phyloP scores from a whole-genome alignment of 495 filamentous ascomycete species.

The Umbilicaria muhlenbergii region DNA sequence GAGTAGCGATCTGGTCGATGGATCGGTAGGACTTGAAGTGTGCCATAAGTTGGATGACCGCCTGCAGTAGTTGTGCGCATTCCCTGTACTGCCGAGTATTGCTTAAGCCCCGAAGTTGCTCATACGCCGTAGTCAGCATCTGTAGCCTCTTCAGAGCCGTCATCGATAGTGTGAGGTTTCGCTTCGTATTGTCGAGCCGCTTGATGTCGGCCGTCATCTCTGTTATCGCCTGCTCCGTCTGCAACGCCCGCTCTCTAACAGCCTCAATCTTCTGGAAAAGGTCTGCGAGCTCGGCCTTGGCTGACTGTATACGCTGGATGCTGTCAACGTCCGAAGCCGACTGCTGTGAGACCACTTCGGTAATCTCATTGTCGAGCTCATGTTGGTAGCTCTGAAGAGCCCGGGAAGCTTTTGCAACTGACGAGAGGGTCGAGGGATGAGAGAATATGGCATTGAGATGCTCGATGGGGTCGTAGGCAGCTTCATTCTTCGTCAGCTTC shows the following conservation, averaged over 20 bases:
- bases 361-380: conserved; percentile 72
- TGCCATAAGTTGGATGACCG: conserved; percentile 93
- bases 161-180: conserved; percentile 93
- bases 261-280: conserved; percentile 93
- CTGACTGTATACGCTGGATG: conserved; percentile 75
- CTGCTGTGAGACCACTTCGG: conserved; percentile 60
- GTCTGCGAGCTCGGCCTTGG: conserved; percentile 74
- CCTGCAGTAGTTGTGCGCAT: conserved; percentile 87
- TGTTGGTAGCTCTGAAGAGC: conserved; percentile 64
- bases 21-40: conserved; percentile 97
- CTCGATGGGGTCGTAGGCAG: conserved; percentile 83
- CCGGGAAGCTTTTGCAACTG: conserved; percentile 53
- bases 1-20: conserved; percentile 92
- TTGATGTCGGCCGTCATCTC: conserved; percentile 99
- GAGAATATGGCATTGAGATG: conserved; percentile 93
- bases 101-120: conserved; percentile 74
- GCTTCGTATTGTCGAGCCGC: conserved; percentile 88
- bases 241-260: conserved; percentile 74
- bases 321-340: conserved; percentile 75
- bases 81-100: conserved; percentile 87
- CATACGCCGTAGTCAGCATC: conserved; percentile 97
- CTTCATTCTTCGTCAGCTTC: conserved; percentile 31
- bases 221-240: conserved; percentile 90
- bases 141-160: conserved; percentile 92
- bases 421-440: conserved; percentile 72